These are phyloP conservation scores for Hamamelis virginiana DNA, from an alignment of 164 flowering plant genomes.

Conservation along the genomic window DNA sequence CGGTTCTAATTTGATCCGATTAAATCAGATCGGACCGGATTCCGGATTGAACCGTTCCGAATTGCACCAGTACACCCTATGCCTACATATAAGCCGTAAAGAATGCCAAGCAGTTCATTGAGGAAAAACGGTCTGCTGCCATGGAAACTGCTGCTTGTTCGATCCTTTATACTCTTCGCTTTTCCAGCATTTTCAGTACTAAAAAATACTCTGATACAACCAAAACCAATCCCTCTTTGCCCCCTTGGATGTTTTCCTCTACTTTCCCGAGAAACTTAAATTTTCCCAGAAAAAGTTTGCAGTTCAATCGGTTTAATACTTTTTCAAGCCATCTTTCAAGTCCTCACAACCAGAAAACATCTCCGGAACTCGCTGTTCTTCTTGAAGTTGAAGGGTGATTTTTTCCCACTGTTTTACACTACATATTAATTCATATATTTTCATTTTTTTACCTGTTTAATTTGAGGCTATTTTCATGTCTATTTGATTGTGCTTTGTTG, in stretches of 20 bases:
- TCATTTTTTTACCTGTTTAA: not conserved
- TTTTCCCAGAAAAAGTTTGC: slow-evolving; percentile 13
- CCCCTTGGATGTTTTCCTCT: slow-evolving; percentile 14
- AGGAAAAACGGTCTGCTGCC: not conserved
- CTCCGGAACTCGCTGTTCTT: slow-evolving; percentile 55
- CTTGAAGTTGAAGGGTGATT: slow-evolving; percentile 78
- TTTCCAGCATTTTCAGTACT: not conserved
- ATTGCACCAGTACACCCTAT: no score
- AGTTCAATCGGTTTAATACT: slow-evolving; percentile 19
- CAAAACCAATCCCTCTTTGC: slow-evolving; percentile 1
- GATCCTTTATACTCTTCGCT: slow-evolving; percentile 12
- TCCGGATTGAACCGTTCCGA: no score
- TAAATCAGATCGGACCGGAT: no score
- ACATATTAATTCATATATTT: no score
- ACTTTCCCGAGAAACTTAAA: slow-evolving; percentile 16
- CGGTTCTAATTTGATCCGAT: no score
- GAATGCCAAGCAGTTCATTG: no score
- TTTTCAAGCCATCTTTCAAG: slow-evolving; percentile 19
- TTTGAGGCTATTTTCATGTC: not conserved
- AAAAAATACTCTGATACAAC: not conserved
- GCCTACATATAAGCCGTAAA: no score
- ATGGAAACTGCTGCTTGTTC: slow-evolving; percentile 30
- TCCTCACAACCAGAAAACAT: slow-evolving; percentile 14
- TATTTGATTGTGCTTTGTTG: not conserved
- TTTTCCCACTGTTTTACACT: not conserved